Evolutionary conservation across 768 basidiomycete genomes (phyloP), one percentile per base, ranked within the genome.

Genomic region (Cystobasidium ongulense): DNA sequence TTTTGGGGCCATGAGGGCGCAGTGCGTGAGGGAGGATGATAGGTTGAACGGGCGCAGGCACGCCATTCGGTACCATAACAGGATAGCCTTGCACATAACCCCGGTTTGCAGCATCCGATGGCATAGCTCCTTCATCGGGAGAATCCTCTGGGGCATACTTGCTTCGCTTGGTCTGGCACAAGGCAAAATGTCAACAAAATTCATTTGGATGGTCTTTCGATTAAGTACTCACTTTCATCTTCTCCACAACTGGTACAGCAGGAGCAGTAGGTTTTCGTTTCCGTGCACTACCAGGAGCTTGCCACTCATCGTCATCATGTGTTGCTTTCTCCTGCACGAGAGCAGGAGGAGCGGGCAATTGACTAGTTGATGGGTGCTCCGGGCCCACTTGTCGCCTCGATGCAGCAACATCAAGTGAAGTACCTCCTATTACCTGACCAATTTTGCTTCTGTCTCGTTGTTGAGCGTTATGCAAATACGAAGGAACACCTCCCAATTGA

Each of bases 1-100:
- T 72, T 78, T 33, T 67, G 66, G 38, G 70, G 70, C 41, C 63
- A 72, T 41, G 72, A 18, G 15, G 78, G 2, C 63, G 72, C 7
- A 73, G 72, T 3, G 72, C 39, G 31, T 73, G 72, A 7, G 63
- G 72, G 4, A 65, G 38, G 41, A 63, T 65, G 39, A 73, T 63
- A 29, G 62, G 72, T 50, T 73, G 72, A 29, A 73, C 72, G 33
- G 72, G 52, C 23, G 72, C 33, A 23, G 63, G 72, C 8, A 46
- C 38, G 3, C 33, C 52, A 29, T 36, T 36, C 18, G 68, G 23
- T 11, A 27, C 68, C 27, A 38, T 23, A 38, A 27, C 15, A 18
- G 36, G 63, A 64, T 64, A 67, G 3, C 23, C 4, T 29, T 17
- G 57, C 2, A 35, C 27, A 35, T 29, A 59, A 11, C 29, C 33